These are phyloP conservation scores for Pichia occidentalis DNA, from an alignment of 805 yeast species.

Conservation along the genomic window DNA sequence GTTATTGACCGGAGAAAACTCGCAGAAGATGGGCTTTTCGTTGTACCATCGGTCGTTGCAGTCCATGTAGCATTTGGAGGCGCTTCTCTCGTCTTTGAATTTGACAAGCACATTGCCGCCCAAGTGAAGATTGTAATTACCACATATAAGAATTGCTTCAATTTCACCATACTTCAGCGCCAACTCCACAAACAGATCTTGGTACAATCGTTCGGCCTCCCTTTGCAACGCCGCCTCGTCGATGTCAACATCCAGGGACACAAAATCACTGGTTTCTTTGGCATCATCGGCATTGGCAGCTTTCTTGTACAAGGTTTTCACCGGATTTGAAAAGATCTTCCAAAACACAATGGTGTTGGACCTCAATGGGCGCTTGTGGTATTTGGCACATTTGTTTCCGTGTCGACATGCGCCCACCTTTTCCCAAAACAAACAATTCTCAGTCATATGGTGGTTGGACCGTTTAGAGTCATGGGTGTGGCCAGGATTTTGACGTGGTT, in stretches of 20 bases:
- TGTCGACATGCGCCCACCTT: conserved; percentile 93
- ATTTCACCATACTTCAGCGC: conserved; percentile 42
- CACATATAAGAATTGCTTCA: conserved; percentile 66
- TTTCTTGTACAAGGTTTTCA: conserved; percentile 29
- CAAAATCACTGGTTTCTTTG: conserved; percentile 5
- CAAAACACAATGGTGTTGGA: conserved; percentile 62
- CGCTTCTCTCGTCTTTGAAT: conserved; percentile 49
- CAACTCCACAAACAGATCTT: conserved; percentile 65
- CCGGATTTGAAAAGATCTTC: conserved; percentile 59
- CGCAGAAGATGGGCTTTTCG: conserved; percentile 71
- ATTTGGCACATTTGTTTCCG: conserved; percentile 78
- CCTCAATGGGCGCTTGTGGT: conserved; percentile 57
- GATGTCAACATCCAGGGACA: conserved; percentile 3
- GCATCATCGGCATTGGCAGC: conserved; percentile 3
- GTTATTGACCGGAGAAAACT: conserved; percentile 66
- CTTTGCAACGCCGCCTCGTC: conserved; percentile 33
- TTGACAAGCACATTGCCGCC: conserved; percentile 80
- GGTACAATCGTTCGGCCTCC: conserved; percentile 55
- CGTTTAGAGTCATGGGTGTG: too few species aligned
- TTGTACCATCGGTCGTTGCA: conserved; percentile 81
- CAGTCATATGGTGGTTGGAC: not conserved
- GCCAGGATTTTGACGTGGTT: too few species aligned
- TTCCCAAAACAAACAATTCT: conserved; percentile 16
- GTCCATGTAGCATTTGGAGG: conserved; percentile 50
- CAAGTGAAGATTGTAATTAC: conserved; percentile 74